Evolutionary conservation across 1,284 basidiomycete genomes (phyloP).

Genomic region (Puccinia hordei): DNA sequence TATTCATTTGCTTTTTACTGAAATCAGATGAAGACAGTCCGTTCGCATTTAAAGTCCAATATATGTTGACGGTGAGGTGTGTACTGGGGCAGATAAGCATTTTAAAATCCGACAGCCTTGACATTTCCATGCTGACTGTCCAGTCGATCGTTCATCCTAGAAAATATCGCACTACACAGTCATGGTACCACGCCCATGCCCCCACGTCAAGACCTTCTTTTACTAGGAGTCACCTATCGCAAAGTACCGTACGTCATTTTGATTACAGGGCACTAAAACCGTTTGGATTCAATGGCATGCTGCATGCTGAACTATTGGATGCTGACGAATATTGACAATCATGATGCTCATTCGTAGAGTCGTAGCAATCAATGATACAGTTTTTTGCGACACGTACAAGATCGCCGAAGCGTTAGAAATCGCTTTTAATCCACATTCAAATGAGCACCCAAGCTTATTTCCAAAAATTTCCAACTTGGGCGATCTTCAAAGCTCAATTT

Average conservation of each 20-base stretch:
- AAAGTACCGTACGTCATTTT: conserved; percentile 35
- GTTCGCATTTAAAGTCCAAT: conserved; percentile 34
- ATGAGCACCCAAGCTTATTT: conserved; percentile 28
- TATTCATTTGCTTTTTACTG: no score
- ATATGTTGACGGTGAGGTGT: conserved; percentile 30
- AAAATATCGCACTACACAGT: conserved; percentile 37
- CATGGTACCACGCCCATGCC: conserved; percentile 49
- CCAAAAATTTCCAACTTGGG: conserved; percentile 20
- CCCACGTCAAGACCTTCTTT: conserved; percentile 47
- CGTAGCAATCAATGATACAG: conserved; percentile 47
- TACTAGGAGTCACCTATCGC: conserved; percentile 51
- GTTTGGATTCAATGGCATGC: neutral
- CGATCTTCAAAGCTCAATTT: neutral
- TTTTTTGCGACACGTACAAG: conserved; percentile 51
- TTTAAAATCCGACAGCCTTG: neutral
- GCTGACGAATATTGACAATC: neutral
- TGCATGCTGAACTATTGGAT: neutral
- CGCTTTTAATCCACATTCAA: conserved; percentile 34
- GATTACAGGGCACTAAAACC: neutral
- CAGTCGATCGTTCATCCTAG: conserved; percentile 4
- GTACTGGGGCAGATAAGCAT: neutral
- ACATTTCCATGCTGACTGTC: neutral
- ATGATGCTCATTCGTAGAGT: conserved; percentile 27
- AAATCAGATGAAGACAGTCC: conserved; percentile 41
- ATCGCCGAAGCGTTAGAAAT: conserved; percentile 49